Evolutionary conservation across 306 rosid species (phyloP), one percentile per base, ranked within the genome.

Genomic region (Benincasa hispida): DNA sequence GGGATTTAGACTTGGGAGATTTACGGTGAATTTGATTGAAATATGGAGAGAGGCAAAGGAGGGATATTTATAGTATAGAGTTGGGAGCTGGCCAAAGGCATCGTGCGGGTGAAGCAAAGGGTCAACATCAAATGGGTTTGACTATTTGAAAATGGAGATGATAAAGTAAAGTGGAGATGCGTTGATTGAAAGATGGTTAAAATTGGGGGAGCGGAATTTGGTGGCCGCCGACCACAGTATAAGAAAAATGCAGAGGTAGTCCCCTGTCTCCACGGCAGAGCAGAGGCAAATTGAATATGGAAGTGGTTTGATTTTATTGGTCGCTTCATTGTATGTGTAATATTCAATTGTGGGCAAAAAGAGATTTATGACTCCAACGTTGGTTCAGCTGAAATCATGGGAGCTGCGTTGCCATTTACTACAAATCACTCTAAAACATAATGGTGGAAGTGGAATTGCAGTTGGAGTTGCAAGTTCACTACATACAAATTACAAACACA

Each of bases 61-160:
- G 55, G 21, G 21, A n/a, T 72, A 72, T 72, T 72, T 48, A 72
- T 72, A 72, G 28, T 48, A 72, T 51, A 72, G 19, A 72, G 59
- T 17, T 14, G 2, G 41, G 8, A 12, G 27, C 27, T 2, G 5
- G 59, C 1, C 12, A 7, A 9, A 54, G 72, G 47, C 25, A 35
- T n/a, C 37, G 75, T 45, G 75, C 0, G 56, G 37, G 6, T 7
- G 24, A 70, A 69, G 76, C 11, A 25, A 70, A 14, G 25, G 19
- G 58, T 70, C 58, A 47, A 25, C 4, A 45, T 70, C 41, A 25
- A 47, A 25, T 47, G 58, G 35, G 75, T 42, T 69, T 66, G 75
- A 69, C 75, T 24, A 63, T 15, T 62, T 61, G 60, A 62, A 13
- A 62, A 17, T 61, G 25, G 27, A 63, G 32, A 42, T 6, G 24